Evolutionary conservation across 768 basidiomycete species (phyloP).

Genomic region (Auriscalpium orientale): DNA sequence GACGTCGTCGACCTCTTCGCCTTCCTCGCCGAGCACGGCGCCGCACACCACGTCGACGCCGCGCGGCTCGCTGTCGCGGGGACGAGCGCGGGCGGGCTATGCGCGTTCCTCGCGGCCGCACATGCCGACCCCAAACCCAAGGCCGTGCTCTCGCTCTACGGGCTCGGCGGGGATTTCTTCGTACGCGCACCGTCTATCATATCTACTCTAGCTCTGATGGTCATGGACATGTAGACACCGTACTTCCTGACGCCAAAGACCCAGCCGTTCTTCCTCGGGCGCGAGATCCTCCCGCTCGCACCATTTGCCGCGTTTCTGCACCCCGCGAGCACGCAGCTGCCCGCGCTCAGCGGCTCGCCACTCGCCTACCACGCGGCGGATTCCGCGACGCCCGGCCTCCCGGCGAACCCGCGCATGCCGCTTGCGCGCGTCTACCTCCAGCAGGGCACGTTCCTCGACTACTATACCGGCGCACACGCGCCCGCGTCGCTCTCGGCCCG

Average conservation of each 20-base stretch:
- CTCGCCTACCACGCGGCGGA: constrained; percentile 38
- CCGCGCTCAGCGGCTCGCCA: constrained; percentile 33
- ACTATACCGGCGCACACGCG: constrained; percentile 38
- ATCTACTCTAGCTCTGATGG: background rate
- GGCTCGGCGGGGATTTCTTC: constrained; percentile 55
- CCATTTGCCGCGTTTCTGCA: constrained; percentile 42
- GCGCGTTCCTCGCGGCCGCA: constrained; percentile 52
- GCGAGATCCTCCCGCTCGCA: constrained; percentile 45
- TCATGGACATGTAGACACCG: constrained; percentile 30
- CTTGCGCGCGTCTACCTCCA: constrained; percentile 52
- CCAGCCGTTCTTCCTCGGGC: constrained; percentile 43
- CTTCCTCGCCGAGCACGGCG: constrained; percentile 28
- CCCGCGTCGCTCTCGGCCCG: constrained; percentile 36
- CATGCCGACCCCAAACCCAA: constrained; percentile 37
- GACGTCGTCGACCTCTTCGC: constrained; percentile 51
- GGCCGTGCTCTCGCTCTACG: constrained; percentile 46
- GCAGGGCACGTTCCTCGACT: constrained; percentile 49
- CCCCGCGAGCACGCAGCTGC: constrained; percentile 27
- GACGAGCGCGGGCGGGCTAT: constrained; percentile 53
- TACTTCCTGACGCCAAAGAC: constrained; percentile 45
- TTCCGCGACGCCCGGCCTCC: constrained; percentile 46
- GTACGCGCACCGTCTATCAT: constrained; percentile 16
- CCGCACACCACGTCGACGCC: constrained; percentile 26
- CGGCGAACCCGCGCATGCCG: constrained; percentile 56
- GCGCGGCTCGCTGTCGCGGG: constrained; percentile 45